Conservation (phyloP, 108 stramenopile species). For the Cyclotella choctawhatcheeana region DNA sequence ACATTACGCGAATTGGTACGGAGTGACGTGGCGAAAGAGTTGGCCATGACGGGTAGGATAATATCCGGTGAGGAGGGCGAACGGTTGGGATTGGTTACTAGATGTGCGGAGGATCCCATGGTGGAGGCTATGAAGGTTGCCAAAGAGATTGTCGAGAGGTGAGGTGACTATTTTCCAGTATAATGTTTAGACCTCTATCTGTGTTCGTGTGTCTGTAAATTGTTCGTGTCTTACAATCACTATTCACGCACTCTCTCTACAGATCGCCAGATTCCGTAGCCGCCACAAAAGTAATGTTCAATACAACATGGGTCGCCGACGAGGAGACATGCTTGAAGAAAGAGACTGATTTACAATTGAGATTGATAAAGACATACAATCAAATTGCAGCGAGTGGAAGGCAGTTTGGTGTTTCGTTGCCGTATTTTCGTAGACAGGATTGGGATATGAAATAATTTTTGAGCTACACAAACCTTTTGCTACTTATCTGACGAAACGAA, state of each 20-base stretch:
- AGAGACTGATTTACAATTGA: conserved; percentile 78
- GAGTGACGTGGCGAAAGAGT: conserved; percentile 87
- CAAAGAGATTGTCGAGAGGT: conserved; percentile 62
- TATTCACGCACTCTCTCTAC: no score
- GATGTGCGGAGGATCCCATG: conserved; percentile 80
- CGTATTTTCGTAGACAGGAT: conserved; percentile 70
- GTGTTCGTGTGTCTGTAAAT: background rate
- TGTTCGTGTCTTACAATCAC: no score
- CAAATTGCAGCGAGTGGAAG: conserved; percentile 81
- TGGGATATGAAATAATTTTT: conserved; percentile 10
- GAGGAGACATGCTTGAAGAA: conserved; percentile 66
- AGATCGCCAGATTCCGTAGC: conserved; percentile 88
- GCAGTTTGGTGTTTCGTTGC: conserved; percentile 78
- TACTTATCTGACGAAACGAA: no score
- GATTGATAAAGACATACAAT: conserved; percentile 79
- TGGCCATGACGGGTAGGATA: conserved; percentile 88
- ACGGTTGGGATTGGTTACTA: conserved; percentile 75
- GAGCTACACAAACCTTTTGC: no score
- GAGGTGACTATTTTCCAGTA: no score
- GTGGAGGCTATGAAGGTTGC: conserved; percentile 74
- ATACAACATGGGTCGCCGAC: conserved; percentile 74
- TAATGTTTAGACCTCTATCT: no score
- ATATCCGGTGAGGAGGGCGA: conserved; percentile 73
- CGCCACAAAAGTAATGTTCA: conserved; percentile 75
- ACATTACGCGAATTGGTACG: conserved; percentile 75